Conservation (phyloP, 768 basidiomycete genomes). For the Russula emetica region DNA sequence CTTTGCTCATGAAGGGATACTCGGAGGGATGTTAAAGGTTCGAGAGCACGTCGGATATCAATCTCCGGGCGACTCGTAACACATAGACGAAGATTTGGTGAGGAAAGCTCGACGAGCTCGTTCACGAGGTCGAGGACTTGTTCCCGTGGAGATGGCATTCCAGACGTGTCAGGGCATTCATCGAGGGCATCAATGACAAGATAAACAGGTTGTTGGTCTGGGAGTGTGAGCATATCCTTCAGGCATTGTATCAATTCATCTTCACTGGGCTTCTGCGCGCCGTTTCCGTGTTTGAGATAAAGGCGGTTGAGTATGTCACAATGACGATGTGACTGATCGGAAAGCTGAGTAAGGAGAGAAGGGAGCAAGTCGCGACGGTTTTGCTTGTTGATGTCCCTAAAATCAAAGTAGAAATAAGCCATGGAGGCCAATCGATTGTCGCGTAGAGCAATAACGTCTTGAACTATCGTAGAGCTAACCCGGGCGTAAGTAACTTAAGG, state of each 20-base stretch:
- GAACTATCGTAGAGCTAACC: background rate
- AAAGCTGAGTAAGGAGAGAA: background rate
- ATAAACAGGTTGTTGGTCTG: background rate
- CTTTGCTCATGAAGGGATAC: slow-evolving; percentile 1
- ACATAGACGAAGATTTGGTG: slow-evolving; percentile 3
- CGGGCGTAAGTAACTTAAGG: background rate
- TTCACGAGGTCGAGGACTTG: background rate
- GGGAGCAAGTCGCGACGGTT: background rate
- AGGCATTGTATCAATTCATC: background rate
- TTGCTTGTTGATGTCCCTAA: background rate
- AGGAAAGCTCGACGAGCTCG: background rate
- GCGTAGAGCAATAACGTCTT: background rate
- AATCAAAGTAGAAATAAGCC: background rate
- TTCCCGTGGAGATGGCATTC: slow-evolving; percentile 5
- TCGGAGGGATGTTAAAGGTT: background rate
- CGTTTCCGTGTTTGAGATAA: background rate
- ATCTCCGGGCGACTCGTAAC: slow-evolving; percentile 3
- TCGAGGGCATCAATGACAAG: background rate
- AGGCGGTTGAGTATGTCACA: background rate
- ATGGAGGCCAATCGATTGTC: background rate
- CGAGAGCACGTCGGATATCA: background rate
- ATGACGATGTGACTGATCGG: background rate
- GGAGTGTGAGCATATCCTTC: background rate
- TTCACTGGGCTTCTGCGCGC: background rate
- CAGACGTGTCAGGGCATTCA: background rate